Conservation (phyloP, 805 yeast species). For the Lipomyces yamanashiensis region DNA sequence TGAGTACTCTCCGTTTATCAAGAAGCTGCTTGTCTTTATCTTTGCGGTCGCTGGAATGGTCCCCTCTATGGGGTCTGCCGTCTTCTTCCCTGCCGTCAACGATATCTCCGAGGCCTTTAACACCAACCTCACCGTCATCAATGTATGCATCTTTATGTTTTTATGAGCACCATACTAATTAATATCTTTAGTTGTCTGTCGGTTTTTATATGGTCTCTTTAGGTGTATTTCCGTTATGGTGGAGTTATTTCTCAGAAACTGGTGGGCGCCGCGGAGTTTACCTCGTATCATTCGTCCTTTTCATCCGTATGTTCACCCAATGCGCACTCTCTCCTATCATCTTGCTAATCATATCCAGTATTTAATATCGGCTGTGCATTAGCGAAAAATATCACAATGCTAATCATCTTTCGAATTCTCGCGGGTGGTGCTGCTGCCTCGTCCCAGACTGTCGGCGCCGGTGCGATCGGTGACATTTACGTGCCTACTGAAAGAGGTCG, state of each 20-base stretch:
- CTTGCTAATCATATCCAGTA: constrained; percentile 1
- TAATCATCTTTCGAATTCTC: constrained; percentile 71
- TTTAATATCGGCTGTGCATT: constrained; percentile 76
- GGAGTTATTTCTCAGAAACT: constrained; percentile 79
- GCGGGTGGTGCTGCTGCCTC: constrained; percentile 83
- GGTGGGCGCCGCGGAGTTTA: constrained; percentile 78
- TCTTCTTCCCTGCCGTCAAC: constrained; percentile 76
- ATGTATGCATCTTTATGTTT: constrained; percentile 46
- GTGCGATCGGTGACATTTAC: constrained; percentile 77
- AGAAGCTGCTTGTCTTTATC: constrained; percentile 61
- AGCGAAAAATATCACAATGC: constrained; percentile 61
- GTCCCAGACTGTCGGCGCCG: constrained; percentile 90
- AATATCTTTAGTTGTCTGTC: constrained; percentile 52
- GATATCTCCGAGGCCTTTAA: constrained; percentile 59
- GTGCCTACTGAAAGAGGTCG: constrained; percentile 70
- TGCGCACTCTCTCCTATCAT: neutral
- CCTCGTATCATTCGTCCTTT: constrained; percentile 65
- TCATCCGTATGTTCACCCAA: constrained; percentile 48
- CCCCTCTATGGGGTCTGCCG: constrained; percentile 91
- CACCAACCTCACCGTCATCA: constrained; percentile 65
- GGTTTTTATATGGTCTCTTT: constrained; percentile 75
- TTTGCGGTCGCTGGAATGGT: constrained; percentile 75
- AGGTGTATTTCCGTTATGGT: constrained; percentile 86
- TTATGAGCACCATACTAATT: neutral
- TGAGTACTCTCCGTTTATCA: constrained; percentile 57